phyloP scores from a whole-genome alignment of 179 eudicot genomes.

The Carnegiea gigantea region DNA sequence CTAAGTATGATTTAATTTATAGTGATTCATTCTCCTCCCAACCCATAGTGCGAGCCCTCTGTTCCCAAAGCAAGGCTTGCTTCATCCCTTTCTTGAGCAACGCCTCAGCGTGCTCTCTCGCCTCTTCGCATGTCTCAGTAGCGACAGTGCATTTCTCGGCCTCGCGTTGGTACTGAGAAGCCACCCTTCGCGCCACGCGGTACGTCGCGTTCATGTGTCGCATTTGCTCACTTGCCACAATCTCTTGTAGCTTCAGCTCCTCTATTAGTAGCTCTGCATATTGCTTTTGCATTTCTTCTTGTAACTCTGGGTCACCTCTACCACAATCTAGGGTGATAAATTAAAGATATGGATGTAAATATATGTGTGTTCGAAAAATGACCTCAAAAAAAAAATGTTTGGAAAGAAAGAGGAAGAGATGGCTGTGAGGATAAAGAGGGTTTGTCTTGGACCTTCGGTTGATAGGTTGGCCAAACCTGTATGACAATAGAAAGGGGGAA shows the following conservation, averaged over 20 bases:
- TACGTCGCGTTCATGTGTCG: constrained; percentile 75
- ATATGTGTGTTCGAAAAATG: background rate
- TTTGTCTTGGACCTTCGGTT: constrained; percentile 43
- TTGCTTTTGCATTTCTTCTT: constrained; percentile 81
- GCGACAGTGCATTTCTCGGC: constrained; percentile 87
- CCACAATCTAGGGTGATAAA: constrained; percentile 51
- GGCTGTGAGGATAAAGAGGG: too few relatives aligned
- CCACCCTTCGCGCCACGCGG: constrained; percentile 66
- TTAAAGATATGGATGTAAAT: background rate
- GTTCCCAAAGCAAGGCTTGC: constrained; percentile 65
- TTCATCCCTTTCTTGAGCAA: constrained; percentile 58
- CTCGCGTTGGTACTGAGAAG: constrained; percentile 74
- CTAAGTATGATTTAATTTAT: too few relatives aligned
- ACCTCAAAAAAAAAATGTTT: too few relatives aligned
- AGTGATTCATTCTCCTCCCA: constrained; percentile 46
- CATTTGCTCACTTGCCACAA: constrained; percentile 50
- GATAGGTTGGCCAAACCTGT: constrained; percentile 74
- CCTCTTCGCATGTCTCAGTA: constrained; percentile 79
- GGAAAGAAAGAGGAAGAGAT: too few relatives aligned
- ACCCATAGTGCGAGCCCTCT: constrained; percentile 68
- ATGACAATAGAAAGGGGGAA: constrained; percentile 9
- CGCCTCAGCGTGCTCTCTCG: constrained; percentile 65
- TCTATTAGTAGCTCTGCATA: constrained; percentile 73
- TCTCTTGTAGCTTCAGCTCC: constrained; percentile 70
- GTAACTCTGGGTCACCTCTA: constrained; percentile 66